Conservation (phyloP, 2,329 filamentous ascomycete species). For the Triangularia setosa region DNA sequence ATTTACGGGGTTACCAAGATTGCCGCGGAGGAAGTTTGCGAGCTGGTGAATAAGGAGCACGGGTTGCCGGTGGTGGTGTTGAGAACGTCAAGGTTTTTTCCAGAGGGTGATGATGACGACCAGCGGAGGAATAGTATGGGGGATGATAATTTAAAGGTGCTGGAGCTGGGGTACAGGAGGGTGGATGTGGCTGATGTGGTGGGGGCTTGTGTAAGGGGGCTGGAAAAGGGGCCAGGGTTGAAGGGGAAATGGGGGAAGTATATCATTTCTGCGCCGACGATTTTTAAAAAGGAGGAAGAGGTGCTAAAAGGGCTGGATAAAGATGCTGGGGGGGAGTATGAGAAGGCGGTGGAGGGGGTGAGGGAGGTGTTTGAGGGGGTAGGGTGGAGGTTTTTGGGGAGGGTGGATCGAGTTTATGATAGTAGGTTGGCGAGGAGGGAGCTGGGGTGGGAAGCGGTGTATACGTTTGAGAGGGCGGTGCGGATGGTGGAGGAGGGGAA, state of each 20-base stretch:
- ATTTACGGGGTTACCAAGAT: conserved; percentile 48
- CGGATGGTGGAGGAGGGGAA: conserved; percentile 33
- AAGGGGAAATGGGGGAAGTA: conserved; percentile 36
- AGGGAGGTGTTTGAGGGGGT: conserved; percentile 21
- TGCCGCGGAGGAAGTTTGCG: conserved; percentile 46
- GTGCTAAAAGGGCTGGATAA: conserved; percentile 34
- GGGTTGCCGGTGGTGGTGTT: conserved; percentile 41
- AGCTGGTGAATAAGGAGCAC: conserved; percentile 37
- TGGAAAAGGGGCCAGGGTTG: conserved; percentile 30
- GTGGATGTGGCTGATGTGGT: conserved; percentile 44
- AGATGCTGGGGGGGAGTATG: conserved; percentile 33
- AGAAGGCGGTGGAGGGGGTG: conserved; percentile 26
- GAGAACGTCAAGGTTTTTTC: conserved; percentile 47
- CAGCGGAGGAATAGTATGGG: conserved; percentile 31
- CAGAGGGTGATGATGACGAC: conserved; percentile 44
- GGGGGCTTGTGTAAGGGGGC: conserved; percentile 37
- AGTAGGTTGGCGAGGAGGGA: conserved; percentile 39
- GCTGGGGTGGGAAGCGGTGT: conserved; percentile 40
- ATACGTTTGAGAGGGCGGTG: conserved; percentile 38
- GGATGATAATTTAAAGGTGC: conserved; percentile 45
- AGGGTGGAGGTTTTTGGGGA: conserved; percentile 36
- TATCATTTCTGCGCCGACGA: conserved; percentile 42
- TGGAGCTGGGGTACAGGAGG: conserved; percentile 45
- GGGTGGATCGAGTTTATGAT: conserved; percentile 45
- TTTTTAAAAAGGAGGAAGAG: conserved; percentile 32